Percentiles rank a stretch among this genome's conserved stretches.
Evolutionary conservation across 148 eudicot species (phyloP).

Genomic region (Cornus kousa): DNA sequence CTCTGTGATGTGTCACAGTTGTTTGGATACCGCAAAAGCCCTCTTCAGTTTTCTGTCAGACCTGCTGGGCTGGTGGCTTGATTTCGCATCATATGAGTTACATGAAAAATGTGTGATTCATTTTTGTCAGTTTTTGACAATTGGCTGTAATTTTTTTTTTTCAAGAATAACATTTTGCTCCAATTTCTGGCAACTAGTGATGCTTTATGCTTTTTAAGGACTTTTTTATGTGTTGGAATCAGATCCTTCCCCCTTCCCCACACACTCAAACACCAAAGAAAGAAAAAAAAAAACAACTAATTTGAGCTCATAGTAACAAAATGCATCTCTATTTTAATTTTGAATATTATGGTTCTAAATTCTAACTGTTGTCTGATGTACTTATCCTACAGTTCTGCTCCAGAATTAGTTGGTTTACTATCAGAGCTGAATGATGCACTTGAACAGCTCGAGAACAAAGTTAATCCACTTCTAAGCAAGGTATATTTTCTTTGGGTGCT

Average conservation of each 20-base stretch:
- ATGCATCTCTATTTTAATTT: neutral
- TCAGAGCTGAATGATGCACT: slow-evolving; percentile 71
- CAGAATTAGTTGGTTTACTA: slow-evolving; percentile 81
- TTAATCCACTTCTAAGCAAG: slow-evolving; percentile 72
- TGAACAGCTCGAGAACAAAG: slow-evolving; percentile 70
- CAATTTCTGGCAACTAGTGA: neutral
- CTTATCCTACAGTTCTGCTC: slow-evolving; percentile 66
- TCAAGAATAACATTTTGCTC: neutral
- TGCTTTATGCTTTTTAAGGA: neutral
- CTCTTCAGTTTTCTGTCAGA: neutral
- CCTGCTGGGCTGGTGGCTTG: neutral
- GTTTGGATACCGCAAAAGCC: neutral
- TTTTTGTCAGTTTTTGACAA: no score
- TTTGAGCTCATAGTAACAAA: neutral
- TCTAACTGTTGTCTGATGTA: slow-evolving; percentile 1
- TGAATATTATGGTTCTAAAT: slow-evolving; percentile 10
- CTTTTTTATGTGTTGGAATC: neutral
- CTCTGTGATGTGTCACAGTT: neutral
- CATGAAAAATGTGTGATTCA: no score
- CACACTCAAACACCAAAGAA: no score
- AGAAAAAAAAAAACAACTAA: no score
- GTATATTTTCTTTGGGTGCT: slow-evolving; percentile 27
- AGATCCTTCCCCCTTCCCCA: neutral
- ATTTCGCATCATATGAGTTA: neutral
- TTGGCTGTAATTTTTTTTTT: no score